Evolutionary conservation across 495 filamentous ascomycete species (phyloP).

Genomic region (Evernia prunastri): DNA sequence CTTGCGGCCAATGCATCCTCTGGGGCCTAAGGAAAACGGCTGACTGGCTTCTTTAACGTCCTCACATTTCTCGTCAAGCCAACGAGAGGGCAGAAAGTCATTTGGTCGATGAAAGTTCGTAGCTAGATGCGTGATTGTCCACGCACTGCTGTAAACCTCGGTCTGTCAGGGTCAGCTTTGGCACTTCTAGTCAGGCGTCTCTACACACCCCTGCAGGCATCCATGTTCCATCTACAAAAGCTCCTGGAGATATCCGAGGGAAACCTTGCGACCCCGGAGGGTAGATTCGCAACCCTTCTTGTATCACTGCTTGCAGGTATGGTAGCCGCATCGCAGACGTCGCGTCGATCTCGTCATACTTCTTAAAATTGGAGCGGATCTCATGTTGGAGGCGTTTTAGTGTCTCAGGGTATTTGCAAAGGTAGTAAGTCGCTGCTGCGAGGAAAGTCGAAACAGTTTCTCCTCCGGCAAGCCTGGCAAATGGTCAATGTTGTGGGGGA

Average conservation of each 20-base stretch:
- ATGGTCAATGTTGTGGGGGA: background rate
- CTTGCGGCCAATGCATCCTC: background rate
- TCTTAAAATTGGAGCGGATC: slow-evolving; percentile 16
- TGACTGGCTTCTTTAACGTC: background rate
- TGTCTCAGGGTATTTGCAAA: slow-evolving; percentile 15
- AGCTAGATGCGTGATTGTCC: background rate
- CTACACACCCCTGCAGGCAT: slow-evolving; percentile 14
- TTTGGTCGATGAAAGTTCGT: background rate
- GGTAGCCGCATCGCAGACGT: slow-evolving; percentile 32
- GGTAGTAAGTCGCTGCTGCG: slow-evolving; percentile 22
- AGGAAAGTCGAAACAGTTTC: slow-evolving; percentile 28
- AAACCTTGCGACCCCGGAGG: slow-evolving; percentile 41
- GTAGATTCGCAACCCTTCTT: slow-evolving; percentile 50
- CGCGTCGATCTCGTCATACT: slow-evolving; percentile 23
- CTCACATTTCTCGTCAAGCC: background rate
- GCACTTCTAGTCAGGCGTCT: too few relatives aligned
- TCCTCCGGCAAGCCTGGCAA: slow-evolving; percentile 27
- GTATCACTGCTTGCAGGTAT: slow-evolving; percentile 51
- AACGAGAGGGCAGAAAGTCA: background rate
- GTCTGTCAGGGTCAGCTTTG: too few relatives aligned
- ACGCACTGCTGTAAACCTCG: background rate
- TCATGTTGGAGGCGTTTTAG: slow-evolving; percentile 13
- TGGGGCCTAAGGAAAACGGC: background rate
- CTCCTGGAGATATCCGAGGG: slow-evolving; percentile 31
- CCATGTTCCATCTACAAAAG: slow-evolving; percentile 30